These are phyloP conservation scores for Sclerotinia minor DNA, from an alignment of 2,329 filamentous ascomycete species.

Conservation along the genomic window DNA sequence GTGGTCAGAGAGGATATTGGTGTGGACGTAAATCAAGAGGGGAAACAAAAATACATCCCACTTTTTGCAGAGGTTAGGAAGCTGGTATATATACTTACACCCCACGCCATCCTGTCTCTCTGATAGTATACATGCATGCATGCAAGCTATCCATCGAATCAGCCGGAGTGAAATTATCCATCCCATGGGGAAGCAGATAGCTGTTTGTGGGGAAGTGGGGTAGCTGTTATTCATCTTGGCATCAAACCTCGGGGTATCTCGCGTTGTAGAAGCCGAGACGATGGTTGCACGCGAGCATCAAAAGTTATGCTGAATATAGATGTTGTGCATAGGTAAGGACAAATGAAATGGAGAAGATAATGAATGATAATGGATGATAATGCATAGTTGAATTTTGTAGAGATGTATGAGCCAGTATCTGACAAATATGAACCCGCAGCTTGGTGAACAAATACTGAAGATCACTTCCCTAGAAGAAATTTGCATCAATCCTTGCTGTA, in stretches of 20 bases:
- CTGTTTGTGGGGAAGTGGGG: conserved; percentile 19
- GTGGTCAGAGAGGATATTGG: no score
- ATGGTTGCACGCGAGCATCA: background rate
- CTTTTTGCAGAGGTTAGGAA: background rate
- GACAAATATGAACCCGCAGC: background rate
- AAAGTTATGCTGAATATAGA: background rate
- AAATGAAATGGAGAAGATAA: background rate
- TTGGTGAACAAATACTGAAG: background rate
- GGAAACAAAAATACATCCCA: background rate
- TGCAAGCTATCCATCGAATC: background rate
- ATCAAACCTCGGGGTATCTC: conserved; percentile 22
- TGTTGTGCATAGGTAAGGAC: background rate
- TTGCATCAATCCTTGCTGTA: background rate
- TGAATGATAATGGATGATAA: background rate
- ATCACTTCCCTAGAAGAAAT: background rate
- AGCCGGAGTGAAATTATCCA: conserved; percentile 17
- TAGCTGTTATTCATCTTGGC: conserved; percentile 18
- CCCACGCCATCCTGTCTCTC: background rate
- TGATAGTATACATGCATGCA: conserved; percentile 12
- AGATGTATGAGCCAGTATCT: background rate
- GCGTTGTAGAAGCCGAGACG: background rate
- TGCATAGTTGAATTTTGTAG: background rate
- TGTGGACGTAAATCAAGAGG: no score
- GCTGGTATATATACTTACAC: conserved; percentile 3
- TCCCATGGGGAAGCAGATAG: conserved; percentile 20